Percentiles rank a stretch among this genome's conserved stretches.
phyloP scores from a whole-genome alignment of 768 basidiomycete species.

The Cantharellus anzutake region DNA sequence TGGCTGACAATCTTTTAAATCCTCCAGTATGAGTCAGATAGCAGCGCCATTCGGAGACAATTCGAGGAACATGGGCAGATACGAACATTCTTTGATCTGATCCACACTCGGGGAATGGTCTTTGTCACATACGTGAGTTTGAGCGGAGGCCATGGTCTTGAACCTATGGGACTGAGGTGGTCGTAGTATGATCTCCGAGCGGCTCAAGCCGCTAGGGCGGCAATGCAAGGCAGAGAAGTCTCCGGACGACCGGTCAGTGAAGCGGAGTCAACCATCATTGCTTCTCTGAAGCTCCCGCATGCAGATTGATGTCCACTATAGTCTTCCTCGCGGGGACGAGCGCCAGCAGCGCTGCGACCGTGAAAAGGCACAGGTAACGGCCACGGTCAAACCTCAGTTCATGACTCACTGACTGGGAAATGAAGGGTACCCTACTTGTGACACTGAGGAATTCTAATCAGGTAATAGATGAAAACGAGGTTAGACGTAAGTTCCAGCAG shows the following conservation, averaged over 20 bases:
- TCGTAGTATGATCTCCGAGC: constrained; percentile 81
- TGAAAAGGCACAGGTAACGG: constrained; percentile 68
- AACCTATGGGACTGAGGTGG: neutral
- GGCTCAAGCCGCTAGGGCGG: constrained; percentile 80
- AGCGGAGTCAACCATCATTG: neutral
- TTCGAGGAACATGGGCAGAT: constrained; percentile 94
- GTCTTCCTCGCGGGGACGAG: constrained; percentile 77
- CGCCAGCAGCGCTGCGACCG: constrained; percentile 34
- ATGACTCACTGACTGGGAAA: neutral
- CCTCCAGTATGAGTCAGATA: constrained; percentile 70
- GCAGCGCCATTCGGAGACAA: constrained; percentile 59
- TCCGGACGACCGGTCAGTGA: constrained; percentile 66
- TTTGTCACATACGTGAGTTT: constrained; percentile 92
- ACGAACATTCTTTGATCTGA: constrained; percentile 92
- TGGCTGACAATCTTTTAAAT: neutral
- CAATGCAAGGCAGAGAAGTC: constrained; percentile 76
- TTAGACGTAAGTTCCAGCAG: constrained; percentile 68
- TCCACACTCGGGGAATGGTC: constrained; percentile 91
- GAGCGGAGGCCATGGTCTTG: no score
- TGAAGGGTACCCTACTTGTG: constrained; percentile 68
- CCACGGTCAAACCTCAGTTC: neutral
- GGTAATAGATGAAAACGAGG: constrained; percentile 67
- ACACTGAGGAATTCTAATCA: constrained; percentile 41
- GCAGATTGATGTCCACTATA: constrained; percentile 98
- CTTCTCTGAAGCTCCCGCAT: neutral